phyloP scores from a whole-genome alignment of 1,284 basidiomycete genomes.

The Bjerkandera adusta region DNA sequence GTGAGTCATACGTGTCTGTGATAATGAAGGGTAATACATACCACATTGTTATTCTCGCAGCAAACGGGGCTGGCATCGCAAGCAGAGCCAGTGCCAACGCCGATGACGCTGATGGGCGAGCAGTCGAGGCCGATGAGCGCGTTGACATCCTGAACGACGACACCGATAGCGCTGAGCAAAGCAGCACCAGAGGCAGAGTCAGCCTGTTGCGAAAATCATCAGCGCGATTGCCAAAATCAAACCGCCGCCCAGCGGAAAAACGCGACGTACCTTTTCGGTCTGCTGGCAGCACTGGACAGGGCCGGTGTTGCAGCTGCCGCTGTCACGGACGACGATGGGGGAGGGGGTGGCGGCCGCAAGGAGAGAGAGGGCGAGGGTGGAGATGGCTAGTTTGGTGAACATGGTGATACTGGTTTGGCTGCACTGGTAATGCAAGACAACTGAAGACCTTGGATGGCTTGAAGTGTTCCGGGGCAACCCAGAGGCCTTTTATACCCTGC shows the following conservation, averaged over 20 bases:
- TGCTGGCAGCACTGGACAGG: slow-evolving; percentile 10
- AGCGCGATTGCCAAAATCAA: not conserved
- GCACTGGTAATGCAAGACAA: not conserved
- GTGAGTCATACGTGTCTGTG: no score
- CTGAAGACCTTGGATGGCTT: not conserved
- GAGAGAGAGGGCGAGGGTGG: slow-evolving; percentile 8
- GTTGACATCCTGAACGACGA: slow-evolving; percentile 23
- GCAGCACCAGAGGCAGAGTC: slow-evolving; percentile 4
- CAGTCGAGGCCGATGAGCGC: slow-evolving; percentile 28
- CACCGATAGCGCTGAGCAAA: slow-evolving; percentile 22
- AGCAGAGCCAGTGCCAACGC: slow-evolving; percentile 19
- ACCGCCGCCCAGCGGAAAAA: not conserved
- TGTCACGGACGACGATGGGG: not conserved
- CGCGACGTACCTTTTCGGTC: not conserved
- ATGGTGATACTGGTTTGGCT: not conserved
- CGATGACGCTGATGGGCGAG: slow-evolving; percentile 27
- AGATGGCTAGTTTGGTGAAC: slow-evolving; percentile 3
- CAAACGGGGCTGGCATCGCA: slow-evolving; percentile 25
- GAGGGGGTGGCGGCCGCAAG: slow-evolving; percentile 13
- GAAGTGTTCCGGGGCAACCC: not conserved
- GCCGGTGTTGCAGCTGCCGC: slow-evolving; percentile 8
- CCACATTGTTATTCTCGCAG: slow-evolving; percentile 25
- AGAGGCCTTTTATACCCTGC: slow-evolving; percentile 6
- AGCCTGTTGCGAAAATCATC: slow-evolving; percentile 5
- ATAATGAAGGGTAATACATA: no score